Evolutionary conservation across 768 basidiomycete species (phyloP), one percentile per base, ranked within the genome.

Genomic region (Boletus reticuloceps): DNA sequence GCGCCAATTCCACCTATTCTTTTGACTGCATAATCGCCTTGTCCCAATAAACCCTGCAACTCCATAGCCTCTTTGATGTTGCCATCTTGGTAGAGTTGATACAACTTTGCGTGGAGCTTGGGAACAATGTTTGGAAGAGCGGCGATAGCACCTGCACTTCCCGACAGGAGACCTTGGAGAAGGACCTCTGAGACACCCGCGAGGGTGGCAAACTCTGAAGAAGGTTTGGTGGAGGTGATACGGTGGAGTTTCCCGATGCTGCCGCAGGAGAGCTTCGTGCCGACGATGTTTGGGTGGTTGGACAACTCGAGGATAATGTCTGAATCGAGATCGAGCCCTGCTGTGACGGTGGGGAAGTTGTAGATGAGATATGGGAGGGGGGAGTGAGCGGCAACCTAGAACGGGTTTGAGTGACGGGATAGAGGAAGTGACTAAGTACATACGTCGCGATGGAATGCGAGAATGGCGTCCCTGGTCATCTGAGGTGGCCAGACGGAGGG

Each of bases 241-340:
- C 91, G 85, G 51, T 88, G 84, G 43, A 91, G 82, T 69, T 93
- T 94, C 20, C 91, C 90, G 54, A 94, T 83, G 61, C 85, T 87
- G 6, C 87, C 91, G 67, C 91, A 93, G 32, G 92, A 93, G 22
- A 94, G 78, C 72, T 89, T 94, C 48, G 82, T 84, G 55, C 92
- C 92, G 55, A 93, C 87, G 60, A 91, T 90, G 72, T 94, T 93
- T 7, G 88, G 88, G 67, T 92, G 91, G 43, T 79, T 70, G 5
- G 88, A 85, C 34, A 94, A 79, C 17, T 78, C 74, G 47, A 77
- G 77, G 63, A 95, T 79, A 48, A 80, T 79, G 68, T 94, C 91
- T 0, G 90, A 91, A 68, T 91, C 88, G 38, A 95, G 82, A 66
- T 95, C 89, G 56, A 89, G 81, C 14, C 92, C 91, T 1, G 91